Evolutionary conservation across 1,284 basidiomycete species (phyloP), one percentile per base, ranked within the genome.

Genomic region (Fistulinella cinereoalba): DNA sequence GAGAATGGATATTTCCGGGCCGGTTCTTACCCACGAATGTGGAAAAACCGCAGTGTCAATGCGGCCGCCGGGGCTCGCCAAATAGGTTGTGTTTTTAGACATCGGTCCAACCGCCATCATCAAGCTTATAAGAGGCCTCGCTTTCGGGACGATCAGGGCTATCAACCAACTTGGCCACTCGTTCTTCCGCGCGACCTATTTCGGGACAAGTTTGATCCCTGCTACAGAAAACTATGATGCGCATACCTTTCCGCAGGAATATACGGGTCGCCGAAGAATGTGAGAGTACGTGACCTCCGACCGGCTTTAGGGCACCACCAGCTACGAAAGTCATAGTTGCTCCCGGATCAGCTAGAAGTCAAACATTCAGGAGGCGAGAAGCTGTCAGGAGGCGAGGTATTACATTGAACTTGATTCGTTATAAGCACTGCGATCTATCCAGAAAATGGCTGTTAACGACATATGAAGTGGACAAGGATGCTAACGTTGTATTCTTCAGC

Each of bases 241-340:
- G 44, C 60, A n/a, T 53, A 85, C 92, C 92, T 79, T 93, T 93
- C n/a, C 90, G 79, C 49, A 93, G 73, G 63, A 86, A 91, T 61
- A 93, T 78, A 45, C 90, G 76, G 11, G 89, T 92, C 6, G 90
- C 83, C 7, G 88, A 91, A 11, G 91, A 88, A 65, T 93, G 90
- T 1, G 90, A 92, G 37, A 92, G 70, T 49, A 92, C 89, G 60
- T 92, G 90, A 0, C 90, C 90, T 27, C 89, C 91, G 34, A 93
- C 89, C 12, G 90, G 88, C 66, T 92, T 93, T 33, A 91, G 75
- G 22, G 85, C 88, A 28, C 89, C 86, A 23, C 90, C 90, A 23
- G 91, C 92, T 28, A 94, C 92, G 61, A 96, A 96, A 50, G 92
- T 94, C 77, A 94, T 92, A 0, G 89, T 91, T 37, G 93, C 93